Evolutionary conservation across 1,139 yeast genomes (phyloP), one percentile per base, ranked within the genome.

Genomic region (Scheffersomyces parashehatae): DNA sequence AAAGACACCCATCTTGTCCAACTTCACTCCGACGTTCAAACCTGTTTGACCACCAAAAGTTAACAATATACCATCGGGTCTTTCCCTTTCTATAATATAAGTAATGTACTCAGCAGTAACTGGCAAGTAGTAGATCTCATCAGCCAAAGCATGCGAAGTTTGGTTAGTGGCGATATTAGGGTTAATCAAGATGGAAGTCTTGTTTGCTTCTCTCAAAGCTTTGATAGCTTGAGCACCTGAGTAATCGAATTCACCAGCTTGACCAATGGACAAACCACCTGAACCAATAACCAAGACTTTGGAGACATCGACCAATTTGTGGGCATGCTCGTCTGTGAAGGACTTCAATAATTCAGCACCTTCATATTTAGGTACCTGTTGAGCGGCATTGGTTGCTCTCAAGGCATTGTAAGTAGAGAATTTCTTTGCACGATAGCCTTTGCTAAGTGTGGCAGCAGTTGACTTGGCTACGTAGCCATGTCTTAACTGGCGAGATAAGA

Each of bases 31-130:
- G 50, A 93, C 97, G 62, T 91, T 93, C 59, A 93, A 79, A 51
- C 86, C 99, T 36, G 99, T 93, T 75, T 93, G 99, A 54, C 99
- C 99, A 61, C 99, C 99, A 67, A 93, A 93, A 4, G 99, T 93
- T 59, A 91, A 77, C 59, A 90, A 75, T 48, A 93, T 91, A 42
- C 97, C 98, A 67, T 93, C 98, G 36, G 99, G 99, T 57, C 83
- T 81, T 73, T 93, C 99, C 55, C 96, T 83, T 70, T 93, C 96
- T 52, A 93, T 91, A 57, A 93, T 88, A 65, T 93, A 87, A 35
- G 91, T 86, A 57, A 93, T 89, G 68, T 90, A 93, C 65, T 93
- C 99, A 28, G 98, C 87, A 39, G 98, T 95, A 34, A 93, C 99
- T 5, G 99, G 99, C 48, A 93, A 77, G 65, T 85, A 93, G 71